Evolutionary conservation across 1,284 basidiomycete species (phyloP).

Genomic region (Sanghuangporus weigelae): DNA sequence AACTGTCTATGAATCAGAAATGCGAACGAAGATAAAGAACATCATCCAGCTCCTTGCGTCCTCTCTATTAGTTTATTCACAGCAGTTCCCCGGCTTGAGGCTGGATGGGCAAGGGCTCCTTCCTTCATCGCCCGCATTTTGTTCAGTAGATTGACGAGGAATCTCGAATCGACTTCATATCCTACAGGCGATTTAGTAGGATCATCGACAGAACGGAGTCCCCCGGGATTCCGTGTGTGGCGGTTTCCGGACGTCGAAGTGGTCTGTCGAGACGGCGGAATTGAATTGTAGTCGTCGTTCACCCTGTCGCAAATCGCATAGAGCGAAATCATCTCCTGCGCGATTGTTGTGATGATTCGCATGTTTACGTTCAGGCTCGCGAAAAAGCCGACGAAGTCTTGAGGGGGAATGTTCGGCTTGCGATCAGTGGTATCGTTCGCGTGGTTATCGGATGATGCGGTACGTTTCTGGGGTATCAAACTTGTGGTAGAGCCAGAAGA

Average conservation of each 20-base stretch:
- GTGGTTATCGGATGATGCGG: neutral
- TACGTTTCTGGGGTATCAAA: constrained; percentile 6
- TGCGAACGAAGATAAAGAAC: neutral
- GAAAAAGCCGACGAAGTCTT: constrained; percentile 79
- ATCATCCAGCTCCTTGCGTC: constrained; percentile 37
- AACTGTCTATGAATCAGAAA: neutral
- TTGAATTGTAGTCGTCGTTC: constrained; percentile 45
- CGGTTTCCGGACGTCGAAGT: neutral
- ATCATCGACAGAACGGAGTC: neutral
- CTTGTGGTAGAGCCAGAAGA: neutral
- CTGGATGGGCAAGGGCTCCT: constrained; percentile 53
- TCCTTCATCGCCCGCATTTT: constrained; percentile 67
- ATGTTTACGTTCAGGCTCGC: constrained; percentile 83
- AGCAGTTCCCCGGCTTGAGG: constrained; percentile 41
- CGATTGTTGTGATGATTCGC: constrained; percentile 76
- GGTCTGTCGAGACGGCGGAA: neutral
- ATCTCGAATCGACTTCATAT: constrained; percentile 44
- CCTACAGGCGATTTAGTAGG: constrained; percentile 7
- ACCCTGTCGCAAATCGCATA: constrained; percentile 87
- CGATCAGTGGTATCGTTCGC: constrained; percentile 1
- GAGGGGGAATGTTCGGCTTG: constrained; percentile 32
- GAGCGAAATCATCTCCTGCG: constrained; percentile 87
- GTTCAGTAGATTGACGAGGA: constrained; percentile 49
- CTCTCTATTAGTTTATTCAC: constrained; percentile 68
- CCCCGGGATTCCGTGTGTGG: neutral